These are phyloP conservation scores for Marchantia polymorpha DNA, from an alignment of 225 moss, liverwort and hornwort genomes.

Conservation along the genomic window DNA sequence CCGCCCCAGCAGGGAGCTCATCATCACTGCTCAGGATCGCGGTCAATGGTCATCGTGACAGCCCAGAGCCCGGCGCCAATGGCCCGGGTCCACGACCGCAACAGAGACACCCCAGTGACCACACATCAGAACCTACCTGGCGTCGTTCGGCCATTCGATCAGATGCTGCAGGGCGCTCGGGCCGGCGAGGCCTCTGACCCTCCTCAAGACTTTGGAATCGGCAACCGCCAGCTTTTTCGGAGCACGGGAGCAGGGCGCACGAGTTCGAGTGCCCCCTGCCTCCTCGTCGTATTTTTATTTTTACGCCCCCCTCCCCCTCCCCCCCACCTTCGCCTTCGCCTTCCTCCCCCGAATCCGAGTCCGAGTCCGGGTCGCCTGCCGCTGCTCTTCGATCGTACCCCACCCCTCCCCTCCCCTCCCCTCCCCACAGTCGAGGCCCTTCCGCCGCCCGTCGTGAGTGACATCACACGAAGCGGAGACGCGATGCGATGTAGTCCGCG, in stretches of 20 bases:
- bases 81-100: background rate
- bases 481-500: conserved; percentile 1
- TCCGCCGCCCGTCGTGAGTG: background rate
- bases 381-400: background rate
- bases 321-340: background rate
- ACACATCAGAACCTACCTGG: conserved; percentile 7
- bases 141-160: background rate
- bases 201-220: background rate
- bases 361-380: background rate
- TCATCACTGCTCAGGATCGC: background rate
- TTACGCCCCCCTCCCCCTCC: conserved; percentile 15
- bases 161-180: background rate
- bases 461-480: background rate
- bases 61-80: conserved; percentile 6
- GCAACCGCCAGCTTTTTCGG: conserved; percentile 14
- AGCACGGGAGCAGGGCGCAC: conserved; percentile 20
- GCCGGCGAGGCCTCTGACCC: conserved; percentile 12
- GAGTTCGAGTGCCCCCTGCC: conserved; percentile 9
- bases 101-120: conserved; percentile 14
- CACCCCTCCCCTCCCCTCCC: too few species aligned
- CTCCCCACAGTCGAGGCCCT: background rate
- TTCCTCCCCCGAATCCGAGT: too few species aligned
- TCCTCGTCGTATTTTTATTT: background rate
- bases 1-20: conserved; percentile 5
- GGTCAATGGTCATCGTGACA: conserved; percentile 14